A percentile compares a stretch with the other conserved stretches of the same genome.
Evolutionary conservation across 129 eudicot genomes (phyloP).

Genomic region (Flaveria bidentis): DNA sequence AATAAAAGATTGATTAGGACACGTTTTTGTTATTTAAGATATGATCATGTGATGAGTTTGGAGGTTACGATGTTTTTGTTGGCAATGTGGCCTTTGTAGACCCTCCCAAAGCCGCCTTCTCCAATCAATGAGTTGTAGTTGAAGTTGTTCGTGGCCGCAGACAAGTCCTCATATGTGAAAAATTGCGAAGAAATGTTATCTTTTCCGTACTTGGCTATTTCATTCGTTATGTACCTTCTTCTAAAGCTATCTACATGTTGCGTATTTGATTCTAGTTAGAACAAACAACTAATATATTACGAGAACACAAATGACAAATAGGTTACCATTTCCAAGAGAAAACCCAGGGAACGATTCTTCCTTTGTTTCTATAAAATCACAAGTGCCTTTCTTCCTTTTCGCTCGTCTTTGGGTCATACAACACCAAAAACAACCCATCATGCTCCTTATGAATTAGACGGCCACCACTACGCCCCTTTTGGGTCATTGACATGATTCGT

Average conservation of each 20-base stretch:
- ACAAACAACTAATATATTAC: not conserved
- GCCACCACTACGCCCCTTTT: constrained; percentile 23
- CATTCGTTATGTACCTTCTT: constrained; percentile 61
- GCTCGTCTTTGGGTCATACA: constrained; percentile 40
- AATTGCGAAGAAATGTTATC: constrained; percentile 53
- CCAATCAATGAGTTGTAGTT: constrained; percentile 54
- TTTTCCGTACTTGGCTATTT: constrained; percentile 59
- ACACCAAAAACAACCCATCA: constrained; percentile 67
- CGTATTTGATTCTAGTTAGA: not conserved
- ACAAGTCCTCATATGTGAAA: constrained; percentile 63
- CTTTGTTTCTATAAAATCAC: constrained; percentile 36
- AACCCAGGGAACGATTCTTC: constrained; percentile 60
- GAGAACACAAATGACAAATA: not conserved
- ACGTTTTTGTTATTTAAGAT: not conserved
- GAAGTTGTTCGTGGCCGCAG: constrained; percentile 69
- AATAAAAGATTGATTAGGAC: not conserved
- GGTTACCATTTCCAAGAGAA: constrained; percentile 60
- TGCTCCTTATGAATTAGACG: constrained; percentile 30
- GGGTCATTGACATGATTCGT: constrained; percentile 36
- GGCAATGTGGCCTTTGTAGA: constrained; percentile 70
- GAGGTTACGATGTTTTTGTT: constrained; percentile 49
- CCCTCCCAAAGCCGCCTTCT: constrained; percentile 99
- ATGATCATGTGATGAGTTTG: not conserved
- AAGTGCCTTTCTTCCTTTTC: constrained; percentile 45
- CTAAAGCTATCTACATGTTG: constrained; percentile 57